These are phyloP conservation scores for Daldinia concentrica DNA, from an alignment of 495 filamentous ascomycete species.

Conservation along the genomic window DNA sequence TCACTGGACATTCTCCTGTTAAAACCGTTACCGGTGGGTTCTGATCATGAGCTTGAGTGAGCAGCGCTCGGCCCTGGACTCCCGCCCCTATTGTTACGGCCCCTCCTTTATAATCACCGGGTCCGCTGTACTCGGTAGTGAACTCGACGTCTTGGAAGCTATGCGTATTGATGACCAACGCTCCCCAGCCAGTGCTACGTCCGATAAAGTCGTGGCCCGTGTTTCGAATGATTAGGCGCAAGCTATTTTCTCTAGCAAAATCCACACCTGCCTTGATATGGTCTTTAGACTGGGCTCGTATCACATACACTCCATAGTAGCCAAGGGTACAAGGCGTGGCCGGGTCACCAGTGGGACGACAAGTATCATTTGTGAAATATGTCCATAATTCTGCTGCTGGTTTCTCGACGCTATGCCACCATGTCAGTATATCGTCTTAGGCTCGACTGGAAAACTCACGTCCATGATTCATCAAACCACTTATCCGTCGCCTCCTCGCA, in stretches of 20 bases:
- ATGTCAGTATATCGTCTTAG: constrained; percentile 17
- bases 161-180: constrained; percentile 72
- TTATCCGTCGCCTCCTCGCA: constrained; percentile 49
- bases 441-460: constrained; percentile 35
- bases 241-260: constrained; percentile 64
- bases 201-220: constrained; percentile 70
- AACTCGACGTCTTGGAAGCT: constrained; percentile 62
- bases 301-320: constrained; percentile 65
- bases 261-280: constrained; percentile 62
- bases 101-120: constrained; percentile 52
- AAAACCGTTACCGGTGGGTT: constrained; percentile 61
- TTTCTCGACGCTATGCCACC: constrained; percentile 45
- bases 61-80: constrained; percentile 54
- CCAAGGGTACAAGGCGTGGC: constrained; percentile 64
- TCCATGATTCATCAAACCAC: constrained; percentile 51
- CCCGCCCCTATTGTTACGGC: constrained; percentile 61
- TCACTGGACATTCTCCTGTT: constrained; percentile 55
- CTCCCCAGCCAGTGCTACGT: constrained; percentile 66
- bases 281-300: constrained; percentile 54
- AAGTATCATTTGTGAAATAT: constrained; percentile 59
- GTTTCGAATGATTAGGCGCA: constrained; percentile 71
- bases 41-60: constrained; percentile 55
- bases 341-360: constrained; percentile 60
- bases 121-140: constrained; percentile 48
- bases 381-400: constrained; percentile 57